Conservation (phyloP, 306 rosid species). For the Casuarina cunninghamiana region DNA sequence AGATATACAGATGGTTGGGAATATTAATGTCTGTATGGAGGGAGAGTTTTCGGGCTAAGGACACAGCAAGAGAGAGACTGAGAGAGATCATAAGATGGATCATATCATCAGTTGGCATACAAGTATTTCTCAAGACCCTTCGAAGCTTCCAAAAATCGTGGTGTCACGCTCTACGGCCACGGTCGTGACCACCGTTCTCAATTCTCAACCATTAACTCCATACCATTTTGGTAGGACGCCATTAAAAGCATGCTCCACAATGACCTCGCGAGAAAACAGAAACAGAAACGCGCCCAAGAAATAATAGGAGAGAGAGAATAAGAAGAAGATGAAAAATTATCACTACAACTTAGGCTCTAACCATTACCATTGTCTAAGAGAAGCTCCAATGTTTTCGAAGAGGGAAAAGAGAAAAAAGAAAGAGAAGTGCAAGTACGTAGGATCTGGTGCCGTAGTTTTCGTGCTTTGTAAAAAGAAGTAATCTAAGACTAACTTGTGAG, state of each 20-base stretch:
- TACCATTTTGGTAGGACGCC: background rate
- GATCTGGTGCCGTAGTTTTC: too few relatives aligned
- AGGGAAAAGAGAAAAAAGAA: too few relatives aligned
- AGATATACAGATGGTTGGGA: too few relatives aligned
- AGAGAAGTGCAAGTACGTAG: too few relatives aligned
- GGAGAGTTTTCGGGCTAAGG: background rate
- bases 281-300: background rate
- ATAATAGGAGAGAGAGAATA: background rate
- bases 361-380: too few relatives aligned
- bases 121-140: constrained; percentile 21
- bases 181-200: constrained; percentile 10
- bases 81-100: constrained; percentile 35
- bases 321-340: background rate
- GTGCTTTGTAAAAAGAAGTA: too few relatives aligned
- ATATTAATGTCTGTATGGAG: too few relatives aligned
- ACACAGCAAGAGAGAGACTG: background rate
- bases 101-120: background rate
- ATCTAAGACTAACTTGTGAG: background rate
- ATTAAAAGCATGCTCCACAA: constrained; percentile 10
- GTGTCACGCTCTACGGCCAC: constrained; percentile 18
- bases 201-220: constrained; percentile 1
- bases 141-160: constrained; percentile 56
- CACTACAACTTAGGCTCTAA: background rate
- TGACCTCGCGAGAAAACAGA: background rate
- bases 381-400: too few relatives aligned